A percentile compares a stretch with the other conserved stretches of the same genome.
phyloP scores from a whole-genome alignment of 495 filamentous ascomycete species.

The Xylaria sp. region DNA sequence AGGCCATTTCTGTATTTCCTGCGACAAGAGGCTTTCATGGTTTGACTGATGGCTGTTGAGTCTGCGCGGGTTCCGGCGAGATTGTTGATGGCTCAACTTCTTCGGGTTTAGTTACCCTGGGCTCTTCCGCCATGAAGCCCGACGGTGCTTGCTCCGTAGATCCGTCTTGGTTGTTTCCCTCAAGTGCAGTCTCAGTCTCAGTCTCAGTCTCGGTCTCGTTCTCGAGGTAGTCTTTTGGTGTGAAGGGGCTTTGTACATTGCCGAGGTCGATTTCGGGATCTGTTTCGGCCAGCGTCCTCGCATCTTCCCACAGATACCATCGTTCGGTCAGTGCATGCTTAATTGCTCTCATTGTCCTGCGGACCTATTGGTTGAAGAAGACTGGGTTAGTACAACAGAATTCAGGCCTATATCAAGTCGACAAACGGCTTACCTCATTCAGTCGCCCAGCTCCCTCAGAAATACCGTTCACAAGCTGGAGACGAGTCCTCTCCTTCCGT shows the following conservation, averaged over 20 bases:
- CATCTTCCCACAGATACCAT: constrained; percentile 90
- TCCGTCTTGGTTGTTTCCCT: constrained; percentile 3
- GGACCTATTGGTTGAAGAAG: constrained; percentile 59
- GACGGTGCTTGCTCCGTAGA: neutral
- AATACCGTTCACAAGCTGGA: constrained; percentile 72
- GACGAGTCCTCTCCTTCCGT: constrained; percentile 65
- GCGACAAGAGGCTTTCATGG: constrained; percentile 24
- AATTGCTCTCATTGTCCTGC: constrained; percentile 75
- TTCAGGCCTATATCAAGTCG: no score
- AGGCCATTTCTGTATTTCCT: neutral
- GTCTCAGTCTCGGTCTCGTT: constrained; percentile 35
- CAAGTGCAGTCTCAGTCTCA: constrained; percentile 31
- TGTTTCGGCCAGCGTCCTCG: constrained; percentile 69
- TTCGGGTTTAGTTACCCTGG: constrained; percentile 25
- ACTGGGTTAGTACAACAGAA: constrained; percentile 7
- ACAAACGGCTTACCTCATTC: constrained; percentile 59
- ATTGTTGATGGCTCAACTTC: constrained; percentile 37
- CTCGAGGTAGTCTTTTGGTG: constrained; percentile 50
- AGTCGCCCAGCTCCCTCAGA: constrained; percentile 67
- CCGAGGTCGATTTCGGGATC: constrained; percentile 70
- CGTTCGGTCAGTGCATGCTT: constrained; percentile 86
- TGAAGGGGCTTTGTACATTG: constrained; percentile 56
- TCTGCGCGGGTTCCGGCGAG: constrained; percentile 27
- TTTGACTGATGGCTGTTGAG: constrained; percentile 32
- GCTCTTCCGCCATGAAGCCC: constrained; percentile 25